Conservation (phyloP, 208 protist species). For the Endotrypanum monterogeii region DNA sequence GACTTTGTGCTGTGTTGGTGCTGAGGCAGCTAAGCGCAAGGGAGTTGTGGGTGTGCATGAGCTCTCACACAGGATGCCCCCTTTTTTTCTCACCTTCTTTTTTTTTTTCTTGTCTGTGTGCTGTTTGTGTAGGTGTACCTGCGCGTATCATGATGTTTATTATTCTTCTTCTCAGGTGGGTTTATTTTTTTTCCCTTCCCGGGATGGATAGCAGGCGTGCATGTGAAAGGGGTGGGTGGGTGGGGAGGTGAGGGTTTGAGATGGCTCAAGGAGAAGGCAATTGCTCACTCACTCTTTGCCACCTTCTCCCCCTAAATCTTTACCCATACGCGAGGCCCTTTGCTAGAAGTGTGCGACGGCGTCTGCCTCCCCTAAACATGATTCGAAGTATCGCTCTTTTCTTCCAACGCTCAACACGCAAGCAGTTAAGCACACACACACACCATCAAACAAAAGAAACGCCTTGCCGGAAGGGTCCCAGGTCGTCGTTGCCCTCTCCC, state of each 20-base stretch:
- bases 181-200: too few species aligned
- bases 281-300: background rate
- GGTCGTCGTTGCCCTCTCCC: background rate
- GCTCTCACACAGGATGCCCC: background rate
- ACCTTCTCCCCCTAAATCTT: background rate
- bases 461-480: background rate
- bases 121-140: background rate
- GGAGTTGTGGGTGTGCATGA: background rate
- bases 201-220: background rate
- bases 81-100: background rate
- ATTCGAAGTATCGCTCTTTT: background rate
- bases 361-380: background rate
- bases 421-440: background rate
- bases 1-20: background rate
- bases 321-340: background rate
- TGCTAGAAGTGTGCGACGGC: background rate
- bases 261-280: background rate
- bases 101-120: background rate
- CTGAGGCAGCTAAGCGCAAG: background rate
- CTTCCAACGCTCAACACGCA: background rate
- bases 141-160: constrained; percentile 3
- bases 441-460: background rate
- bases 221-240: too few species aligned
- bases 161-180: background rate
- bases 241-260: background rate